Evolutionary conservation across 2,329 filamentous ascomycete species (phyloP).

Genomic region (Pseudocercospora vitis): DNA sequence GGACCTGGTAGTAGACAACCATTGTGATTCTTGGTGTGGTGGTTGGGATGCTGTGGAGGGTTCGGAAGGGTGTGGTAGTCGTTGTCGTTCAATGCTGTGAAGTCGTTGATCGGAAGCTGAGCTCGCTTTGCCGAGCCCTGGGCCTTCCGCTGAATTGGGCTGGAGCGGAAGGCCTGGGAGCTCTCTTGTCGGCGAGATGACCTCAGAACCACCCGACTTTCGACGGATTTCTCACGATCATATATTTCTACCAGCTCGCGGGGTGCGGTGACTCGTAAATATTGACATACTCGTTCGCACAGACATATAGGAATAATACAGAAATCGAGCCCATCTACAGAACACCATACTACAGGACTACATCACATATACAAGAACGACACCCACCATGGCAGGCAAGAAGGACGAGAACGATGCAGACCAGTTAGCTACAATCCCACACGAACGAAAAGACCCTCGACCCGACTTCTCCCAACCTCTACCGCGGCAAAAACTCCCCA

Average conservation of each 20-base stretch:
- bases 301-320: too few relatives aligned
- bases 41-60: constrained; percentile 4
- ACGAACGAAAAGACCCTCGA: constrained; percentile 44
- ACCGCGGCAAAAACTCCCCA: constrained; percentile 54
- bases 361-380: not conserved
- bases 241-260: too few relatives aligned
- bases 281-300: too few relatives aligned
- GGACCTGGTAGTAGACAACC: constrained; percentile 54
- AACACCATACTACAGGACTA: not conserved
- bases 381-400: constrained; percentile 39
- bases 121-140: constrained; percentile 9
- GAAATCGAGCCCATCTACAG: too few relatives aligned
- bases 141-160: too few relatives aligned
- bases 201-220: too few relatives aligned
- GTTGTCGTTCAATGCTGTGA: constrained; percentile 14
- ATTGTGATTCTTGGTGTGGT: constrained; percentile 38
- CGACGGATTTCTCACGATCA: too few relatives aligned
- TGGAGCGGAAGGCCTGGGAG: not conserved
- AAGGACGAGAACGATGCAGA: constrained; percentile 33
- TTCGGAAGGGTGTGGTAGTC: constrained; percentile 16
- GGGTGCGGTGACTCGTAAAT: too few relatives aligned
- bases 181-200: constrained; percentile 2
- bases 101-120: constrained; percentile 12
- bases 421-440: constrained; percentile 41
- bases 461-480: constrained; percentile 52